Evolutionary conservation across 441 rosid species (phyloP).

Genomic region (Daphne laureola): DNA sequence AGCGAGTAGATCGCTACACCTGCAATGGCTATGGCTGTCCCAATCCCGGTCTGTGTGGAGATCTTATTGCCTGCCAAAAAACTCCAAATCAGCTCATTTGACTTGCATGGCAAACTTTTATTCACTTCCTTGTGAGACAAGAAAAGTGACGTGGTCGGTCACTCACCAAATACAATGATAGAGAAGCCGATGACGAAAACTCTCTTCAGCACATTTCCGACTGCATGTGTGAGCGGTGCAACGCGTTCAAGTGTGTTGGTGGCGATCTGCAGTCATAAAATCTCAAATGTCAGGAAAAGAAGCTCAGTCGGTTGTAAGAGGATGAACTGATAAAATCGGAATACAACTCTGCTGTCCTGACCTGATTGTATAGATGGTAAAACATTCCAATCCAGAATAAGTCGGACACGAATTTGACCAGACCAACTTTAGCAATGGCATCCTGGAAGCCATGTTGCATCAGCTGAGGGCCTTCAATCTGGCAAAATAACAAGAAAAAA

Average conservation of each 20-base stretch:
- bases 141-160: constrained; percentile 1
- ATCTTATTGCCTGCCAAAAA: constrained; percentile 46
- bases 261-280: constrained; percentile 40
- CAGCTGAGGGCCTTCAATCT: constrained; percentile 61
- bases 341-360: constrained; percentile 1
- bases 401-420: constrained; percentile 42
- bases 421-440: constrained; percentile 55
- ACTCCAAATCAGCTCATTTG: not conserved
- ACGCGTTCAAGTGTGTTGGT: constrained; percentile 60
- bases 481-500: constrained; percentile 7
- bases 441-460: constrained; percentile 47
- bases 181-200: constrained; percentile 71
- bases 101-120: not conserved
- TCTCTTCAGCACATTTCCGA: constrained; percentile 58
- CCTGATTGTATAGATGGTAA: constrained; percentile 63
- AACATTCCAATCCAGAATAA: constrained; percentile 61
- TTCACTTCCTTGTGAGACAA: not conserved
- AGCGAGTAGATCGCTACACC: constrained; percentile 67
- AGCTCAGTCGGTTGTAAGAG: not conserved
- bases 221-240: constrained; percentile 74
- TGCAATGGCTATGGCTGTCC: constrained; percentile 58
- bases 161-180: constrained; percentile 45
- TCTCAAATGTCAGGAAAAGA: constrained; percentile 1
- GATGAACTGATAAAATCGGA: not conserved
- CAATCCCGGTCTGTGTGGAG: constrained; percentile 64